Percentiles rank a stretch among this genome's conserved stretches.
Conservation (phyloP, 2,329 filamentous ascomycete genomes). For the Westerdykella ornata region DNA sequence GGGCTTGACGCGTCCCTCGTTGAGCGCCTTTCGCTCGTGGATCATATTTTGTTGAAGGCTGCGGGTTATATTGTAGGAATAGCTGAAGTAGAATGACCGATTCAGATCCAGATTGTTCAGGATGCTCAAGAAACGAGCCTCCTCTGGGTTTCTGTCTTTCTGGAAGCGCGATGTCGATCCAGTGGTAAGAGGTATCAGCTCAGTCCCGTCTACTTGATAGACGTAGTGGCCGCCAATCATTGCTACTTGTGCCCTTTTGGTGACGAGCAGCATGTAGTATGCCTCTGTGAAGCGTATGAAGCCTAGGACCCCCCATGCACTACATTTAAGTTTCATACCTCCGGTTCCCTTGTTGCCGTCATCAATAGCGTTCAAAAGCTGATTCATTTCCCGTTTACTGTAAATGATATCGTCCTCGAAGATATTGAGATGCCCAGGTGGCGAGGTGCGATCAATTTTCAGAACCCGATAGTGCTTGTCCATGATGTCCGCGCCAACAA, state of each 20-base stretch:
- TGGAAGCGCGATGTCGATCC: conserved; percentile 60
- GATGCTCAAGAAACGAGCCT: conserved; percentile 81
- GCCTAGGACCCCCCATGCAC: conserved; percentile 85
- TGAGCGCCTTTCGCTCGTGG: conserved; percentile 65
- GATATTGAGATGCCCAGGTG: conserved; percentile 70
- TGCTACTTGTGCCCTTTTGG: conserved; percentile 90
- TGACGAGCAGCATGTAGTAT: conserved; percentile 96
- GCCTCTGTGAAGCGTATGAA: conserved; percentile 94
- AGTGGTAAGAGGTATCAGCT: conserved; percentile 79
- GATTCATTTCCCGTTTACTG: conserved; percentile 83
- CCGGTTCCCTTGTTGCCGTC: conserved; percentile 89
- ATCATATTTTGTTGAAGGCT: conserved; percentile 90
- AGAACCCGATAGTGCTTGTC: conserved; percentile 85
- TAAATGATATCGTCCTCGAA: conserved; percentile 95
- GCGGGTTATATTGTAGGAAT: conserved; percentile 91
- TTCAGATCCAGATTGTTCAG: conserved; percentile 86
- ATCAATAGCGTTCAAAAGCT: conserved; percentile 88
- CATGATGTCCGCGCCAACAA: conserved; percentile 85
- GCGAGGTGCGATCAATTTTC: conserved; percentile 87
- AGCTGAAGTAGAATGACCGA: conserved; percentile 95
- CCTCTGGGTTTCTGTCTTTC: conserved; percentile 79
- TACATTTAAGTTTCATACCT: conserved; percentile 82
- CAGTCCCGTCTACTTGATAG: conserved; percentile 90
- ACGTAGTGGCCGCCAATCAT: conserved; percentile 95
- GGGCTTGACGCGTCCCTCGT: conserved; percentile 55